These are phyloP conservation scores for Chaetothyriales sp. DNA, from an alignment of 2,329 filamentous ascomycete species.

Conservation along the genomic window DNA sequence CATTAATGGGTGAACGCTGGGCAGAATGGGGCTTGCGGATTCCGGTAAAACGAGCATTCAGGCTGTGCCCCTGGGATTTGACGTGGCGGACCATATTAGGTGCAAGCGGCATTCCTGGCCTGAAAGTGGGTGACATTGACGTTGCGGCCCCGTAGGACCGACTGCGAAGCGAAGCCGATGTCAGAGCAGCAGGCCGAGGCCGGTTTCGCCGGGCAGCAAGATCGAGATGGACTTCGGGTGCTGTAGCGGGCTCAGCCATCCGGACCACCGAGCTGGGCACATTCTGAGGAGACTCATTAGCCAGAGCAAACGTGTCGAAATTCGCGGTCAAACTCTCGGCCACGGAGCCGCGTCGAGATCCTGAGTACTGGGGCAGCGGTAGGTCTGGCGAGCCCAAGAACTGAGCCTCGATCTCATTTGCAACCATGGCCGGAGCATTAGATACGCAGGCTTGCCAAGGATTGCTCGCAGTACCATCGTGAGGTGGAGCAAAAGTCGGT, in stretches of 20 bases:
- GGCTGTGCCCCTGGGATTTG: conserved; percentile 31
- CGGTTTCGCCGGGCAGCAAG: conserved; percentile 34
- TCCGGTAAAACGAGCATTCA: conserved; percentile 32
- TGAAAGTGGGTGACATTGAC: conserved; percentile 29
- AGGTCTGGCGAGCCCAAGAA: conserved; percentile 12
- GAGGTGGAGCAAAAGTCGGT: background rate
- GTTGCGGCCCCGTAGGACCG: conserved; percentile 27
- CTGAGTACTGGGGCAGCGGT: conserved; percentile 13
- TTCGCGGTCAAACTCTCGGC: conserved; percentile 15
- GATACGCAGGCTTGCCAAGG: background rate
- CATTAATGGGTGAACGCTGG: conserved; percentile 35
- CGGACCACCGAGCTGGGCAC: background rate
- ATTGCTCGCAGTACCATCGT: background rate
- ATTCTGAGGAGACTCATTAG: background rate
- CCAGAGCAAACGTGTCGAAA: conserved; percentile 15
- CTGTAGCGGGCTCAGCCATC: background rate
- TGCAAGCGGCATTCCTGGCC: conserved; percentile 22
- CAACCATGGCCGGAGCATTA: background rate
- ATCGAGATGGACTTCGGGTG: conserved; percentile 26
- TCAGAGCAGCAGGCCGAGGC: conserved; percentile 33
- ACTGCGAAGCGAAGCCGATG: conserved; percentile 26
- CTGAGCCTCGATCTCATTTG: background rate
- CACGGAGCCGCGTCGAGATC: conserved; percentile 13
- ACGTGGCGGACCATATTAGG: conserved; percentile 31
- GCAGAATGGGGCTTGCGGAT: conserved; percentile 33